Evolutionary conservation across 768 basidiomycete species (phyloP).

Genomic region (Dioszegia hungarica): DNA sequence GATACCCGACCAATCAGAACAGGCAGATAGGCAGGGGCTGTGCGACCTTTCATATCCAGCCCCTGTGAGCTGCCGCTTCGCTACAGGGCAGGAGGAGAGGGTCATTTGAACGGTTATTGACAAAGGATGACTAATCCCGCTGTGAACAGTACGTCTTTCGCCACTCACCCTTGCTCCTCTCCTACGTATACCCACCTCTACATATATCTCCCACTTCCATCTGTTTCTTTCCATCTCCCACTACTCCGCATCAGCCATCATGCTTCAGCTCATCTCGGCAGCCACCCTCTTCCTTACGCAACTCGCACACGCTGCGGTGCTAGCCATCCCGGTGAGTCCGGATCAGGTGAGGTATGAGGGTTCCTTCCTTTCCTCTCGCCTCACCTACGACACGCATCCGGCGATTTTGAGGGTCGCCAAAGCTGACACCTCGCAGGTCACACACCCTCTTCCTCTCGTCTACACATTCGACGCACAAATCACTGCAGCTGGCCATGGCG

Average conservation of each 20-base stretch:
- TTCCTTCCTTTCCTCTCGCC: background rate
- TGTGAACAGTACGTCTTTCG: background rate
- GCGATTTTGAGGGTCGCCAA: background rate
- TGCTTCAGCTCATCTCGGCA: background rate
- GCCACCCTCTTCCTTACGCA: background rate
- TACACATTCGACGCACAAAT: background rate
- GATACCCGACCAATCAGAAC: no score
- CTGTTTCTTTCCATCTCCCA: background rate
- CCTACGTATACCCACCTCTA: background rate
- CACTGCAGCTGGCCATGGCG: background rate
- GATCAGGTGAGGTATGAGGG: no score
- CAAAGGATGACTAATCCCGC: conserved; percentile 1
- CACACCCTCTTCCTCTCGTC: conserved; percentile 1
- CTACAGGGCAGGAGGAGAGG: background rate
- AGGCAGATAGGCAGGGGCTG: no score
- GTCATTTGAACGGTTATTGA: background rate
- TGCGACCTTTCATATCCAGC: no score
- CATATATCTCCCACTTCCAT: background rate
- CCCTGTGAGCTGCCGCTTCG: no score
- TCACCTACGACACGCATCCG: background rate
- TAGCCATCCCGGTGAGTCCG: background rate
- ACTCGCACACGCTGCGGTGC: background rate
- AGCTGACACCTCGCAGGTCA: background rate
- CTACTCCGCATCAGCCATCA: background rate
- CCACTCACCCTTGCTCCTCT: background rate